Evolutionary conservation across 164 flowering plant species (phyloP).

Genomic region (Platanus orientalis): DNA sequence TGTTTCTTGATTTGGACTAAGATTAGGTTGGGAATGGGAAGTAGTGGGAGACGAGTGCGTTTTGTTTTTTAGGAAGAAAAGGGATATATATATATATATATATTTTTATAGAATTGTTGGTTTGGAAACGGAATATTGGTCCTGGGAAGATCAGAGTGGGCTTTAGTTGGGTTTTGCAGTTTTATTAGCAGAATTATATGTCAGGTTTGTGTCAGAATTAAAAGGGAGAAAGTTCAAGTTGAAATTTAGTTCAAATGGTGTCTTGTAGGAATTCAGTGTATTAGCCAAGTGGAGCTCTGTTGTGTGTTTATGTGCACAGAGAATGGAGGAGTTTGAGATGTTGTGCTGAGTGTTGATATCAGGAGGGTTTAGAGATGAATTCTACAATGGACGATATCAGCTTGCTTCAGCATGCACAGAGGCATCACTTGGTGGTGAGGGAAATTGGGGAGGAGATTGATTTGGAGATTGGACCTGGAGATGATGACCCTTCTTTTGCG

Average conservation of each 20-base stretch:
- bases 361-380: slow-evolving; percentile 60
- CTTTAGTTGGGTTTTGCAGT: not conserved
- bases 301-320: not conserved
- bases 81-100: too few relatives aligned
- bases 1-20: not conserved
- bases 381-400: slow-evolving; percentile 89
- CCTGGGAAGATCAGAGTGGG: not conserved
- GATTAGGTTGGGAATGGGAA: too few relatives aligned
- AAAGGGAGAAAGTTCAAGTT: not conserved
- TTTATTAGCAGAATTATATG: not conserved
- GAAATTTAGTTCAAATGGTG: not conserved
- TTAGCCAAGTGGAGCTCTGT: not conserved
- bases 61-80: too few relatives aligned
- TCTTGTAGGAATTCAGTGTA: not conserved
- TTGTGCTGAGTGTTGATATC: slow-evolving; percentile 80
- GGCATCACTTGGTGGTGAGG: slow-evolving; percentile 86
- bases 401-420: slow-evolving; percentile 77
- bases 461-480: slow-evolving; percentile 91
- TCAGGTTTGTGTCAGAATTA: not conserved
- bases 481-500: slow-evolving; percentile 84
- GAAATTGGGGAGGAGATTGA: slow-evolving; percentile 93
- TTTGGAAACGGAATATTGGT: too few relatives aligned
- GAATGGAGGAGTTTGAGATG: slow-evolving; percentile 14
- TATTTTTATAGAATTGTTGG: too few relatives aligned
- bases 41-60: too few relatives aligned